These are phyloP conservation scores for Diaporthe sp. DNA, from an alignment of 2,329 filamentous ascomycete genomes.

Conservation along the genomic window DNA sequence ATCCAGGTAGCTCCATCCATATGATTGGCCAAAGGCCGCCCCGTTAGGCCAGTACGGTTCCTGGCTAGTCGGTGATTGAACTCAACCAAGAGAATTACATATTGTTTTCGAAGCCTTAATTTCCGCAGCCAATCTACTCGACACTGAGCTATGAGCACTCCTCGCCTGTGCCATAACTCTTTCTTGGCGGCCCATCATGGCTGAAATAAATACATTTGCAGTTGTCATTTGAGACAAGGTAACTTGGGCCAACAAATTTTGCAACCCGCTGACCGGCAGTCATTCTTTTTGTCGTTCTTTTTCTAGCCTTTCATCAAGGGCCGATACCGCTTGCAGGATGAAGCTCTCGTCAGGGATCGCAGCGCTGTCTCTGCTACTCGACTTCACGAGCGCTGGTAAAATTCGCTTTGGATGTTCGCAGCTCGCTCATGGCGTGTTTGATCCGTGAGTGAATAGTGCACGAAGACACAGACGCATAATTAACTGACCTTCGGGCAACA, in stretches of 20 bases:
- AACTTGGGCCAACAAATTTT: background rate
- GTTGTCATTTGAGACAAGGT: background rate
- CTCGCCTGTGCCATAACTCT: background rate
- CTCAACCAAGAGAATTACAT: background rate
- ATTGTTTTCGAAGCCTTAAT: constrained; percentile 1
- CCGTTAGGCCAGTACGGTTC: background rate
- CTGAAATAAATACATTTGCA: background rate
- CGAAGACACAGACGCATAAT: no score
- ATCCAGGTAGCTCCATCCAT: background rate
- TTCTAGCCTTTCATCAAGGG: background rate
- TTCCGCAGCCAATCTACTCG: constrained; percentile 14
- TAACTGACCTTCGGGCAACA: background rate
- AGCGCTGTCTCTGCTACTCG: background rate
- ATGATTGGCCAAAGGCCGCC: background rate
- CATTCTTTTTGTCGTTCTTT: background rate
- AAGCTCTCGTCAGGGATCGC: background rate
- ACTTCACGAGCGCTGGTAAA: background rate
- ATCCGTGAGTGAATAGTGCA: background rate
- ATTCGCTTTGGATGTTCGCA: constrained; percentile 17
- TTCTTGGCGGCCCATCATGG: background rate
- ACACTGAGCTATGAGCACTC: background rate
- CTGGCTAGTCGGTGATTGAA: background rate
- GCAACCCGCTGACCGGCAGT: background rate
- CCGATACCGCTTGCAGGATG: background rate
- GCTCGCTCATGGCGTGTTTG: constrained; percentile 8